Evolutionary conservation across 257 asterid species (phyloP).

Genomic region (Leptodermis oblonga): DNA sequence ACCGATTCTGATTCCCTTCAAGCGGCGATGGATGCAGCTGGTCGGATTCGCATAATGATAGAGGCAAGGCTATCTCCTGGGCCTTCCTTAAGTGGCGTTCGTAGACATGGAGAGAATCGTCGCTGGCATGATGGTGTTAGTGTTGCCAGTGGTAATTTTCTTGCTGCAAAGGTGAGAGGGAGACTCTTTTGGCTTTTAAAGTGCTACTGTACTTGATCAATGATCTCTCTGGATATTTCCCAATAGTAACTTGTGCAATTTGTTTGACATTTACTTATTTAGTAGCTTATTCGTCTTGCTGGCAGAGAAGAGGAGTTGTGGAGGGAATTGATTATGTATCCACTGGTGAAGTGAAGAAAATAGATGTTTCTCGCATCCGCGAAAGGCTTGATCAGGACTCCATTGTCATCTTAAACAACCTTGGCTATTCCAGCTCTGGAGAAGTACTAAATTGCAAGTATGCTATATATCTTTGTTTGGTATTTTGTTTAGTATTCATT

Average conservation of each 20-base stretch:
- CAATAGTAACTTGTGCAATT: not conserved
- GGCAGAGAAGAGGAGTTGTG: slow-evolving; percentile 90
- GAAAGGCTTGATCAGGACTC: slow-evolving; percentile 77
- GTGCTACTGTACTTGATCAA: not conserved
- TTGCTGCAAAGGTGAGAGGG: slow-evolving; percentile 84
- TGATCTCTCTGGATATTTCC: not conserved
- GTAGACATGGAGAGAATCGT: slow-evolving; percentile 84
- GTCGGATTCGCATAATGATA: slow-evolving; percentile 66
- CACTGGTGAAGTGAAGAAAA: slow-evolving; percentile 95
- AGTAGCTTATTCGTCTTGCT: slow-evolving; percentile 15
- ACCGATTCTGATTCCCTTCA: slow-evolving; percentile 82
- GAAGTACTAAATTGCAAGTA: slow-evolving; percentile 97
- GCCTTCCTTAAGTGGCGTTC: slow-evolving; percentile 79
- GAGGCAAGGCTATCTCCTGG: slow-evolving; percentile 94
- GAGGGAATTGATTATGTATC: slow-evolving; percentile 77
- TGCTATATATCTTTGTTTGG: slow-evolving; percentile 55
- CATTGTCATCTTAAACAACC: slow-evolving; percentile 72
- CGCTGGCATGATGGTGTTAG: slow-evolving; percentile 75
- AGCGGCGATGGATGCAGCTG: slow-evolving; percentile 90
- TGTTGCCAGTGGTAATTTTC: slow-evolving; percentile 86
- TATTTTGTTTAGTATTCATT: slow-evolving; percentile 43
- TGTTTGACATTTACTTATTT: slow-evolving; percentile 7
- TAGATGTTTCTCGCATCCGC: slow-evolving; percentile 75
- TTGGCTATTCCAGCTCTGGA: slow-evolving; percentile 94
- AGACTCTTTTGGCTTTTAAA: not conserved